A percentile compares a stretch with the other conserved stretches of the same genome.
phyloP scores from a whole-genome alignment of 306 rosid genomes.

The Prunus dulcis region DNA sequence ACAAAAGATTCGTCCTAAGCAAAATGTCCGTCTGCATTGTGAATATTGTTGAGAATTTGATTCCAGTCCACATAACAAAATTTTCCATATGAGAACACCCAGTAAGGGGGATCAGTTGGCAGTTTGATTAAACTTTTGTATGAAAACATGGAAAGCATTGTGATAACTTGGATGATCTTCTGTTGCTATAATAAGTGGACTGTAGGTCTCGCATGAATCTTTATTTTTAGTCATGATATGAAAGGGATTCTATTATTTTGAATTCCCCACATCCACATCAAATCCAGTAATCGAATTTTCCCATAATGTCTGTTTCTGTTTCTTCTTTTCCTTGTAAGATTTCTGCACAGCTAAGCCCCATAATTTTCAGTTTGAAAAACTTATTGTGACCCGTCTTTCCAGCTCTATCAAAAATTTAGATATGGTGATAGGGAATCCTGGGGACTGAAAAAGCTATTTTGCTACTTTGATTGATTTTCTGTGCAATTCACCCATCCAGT shows the following conservation, averaged over 20 bases:
- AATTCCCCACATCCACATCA: conserved; percentile 3
- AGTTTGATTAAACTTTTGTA: not conserved
- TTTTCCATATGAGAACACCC: not conserved
- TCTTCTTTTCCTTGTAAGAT: not conserved
- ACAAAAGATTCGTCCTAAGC: not conserved
- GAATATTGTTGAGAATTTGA: not conserved
- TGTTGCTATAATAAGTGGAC: not conserved
- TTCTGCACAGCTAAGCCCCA: not conserved
- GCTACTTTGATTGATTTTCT: conserved; percentile 13
- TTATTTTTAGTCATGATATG: not conserved
- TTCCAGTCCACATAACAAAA: not conserved
- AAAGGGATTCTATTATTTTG: not conserved
- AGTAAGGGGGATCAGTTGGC: conserved; percentile 5
- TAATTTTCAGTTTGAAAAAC: not conserved
- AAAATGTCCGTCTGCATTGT: conserved; percentile 4
- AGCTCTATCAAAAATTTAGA: not conserved
- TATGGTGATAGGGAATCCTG: not conserved
- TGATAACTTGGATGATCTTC: not conserved
- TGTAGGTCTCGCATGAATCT: not conserved
- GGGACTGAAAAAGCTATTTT: conserved; percentile 1
- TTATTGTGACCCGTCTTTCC: not conserved
- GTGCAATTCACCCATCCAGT: not conserved
- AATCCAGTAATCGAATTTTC: not conserved
- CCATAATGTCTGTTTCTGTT: not conserved
- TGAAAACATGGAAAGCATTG: not conserved